These are phyloP conservation scores for Parietichytrium sp. DNA, from an alignment of 108 stramenopile genomes.

Conservation along the genomic window DNA sequence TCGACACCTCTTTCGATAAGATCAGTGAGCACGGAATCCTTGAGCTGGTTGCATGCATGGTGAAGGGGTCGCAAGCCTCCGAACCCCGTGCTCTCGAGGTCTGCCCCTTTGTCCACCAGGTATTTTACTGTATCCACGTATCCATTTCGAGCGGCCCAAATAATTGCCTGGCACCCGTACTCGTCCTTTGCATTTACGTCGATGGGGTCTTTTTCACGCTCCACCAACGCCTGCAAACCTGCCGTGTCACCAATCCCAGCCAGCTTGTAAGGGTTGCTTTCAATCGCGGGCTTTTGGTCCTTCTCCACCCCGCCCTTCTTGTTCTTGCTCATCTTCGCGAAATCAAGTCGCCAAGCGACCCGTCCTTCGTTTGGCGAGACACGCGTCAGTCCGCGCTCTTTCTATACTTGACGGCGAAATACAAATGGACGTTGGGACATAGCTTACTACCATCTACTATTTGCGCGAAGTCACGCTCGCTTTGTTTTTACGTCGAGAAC, in stretches of 20 bases:
- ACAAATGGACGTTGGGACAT: too few species aligned
- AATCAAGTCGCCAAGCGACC: too few species aligned
- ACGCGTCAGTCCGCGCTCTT: too few species aligned
- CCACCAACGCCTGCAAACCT: slow-evolving; percentile 34
- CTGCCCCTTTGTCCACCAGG: slow-evolving; percentile 37
- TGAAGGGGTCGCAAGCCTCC: slow-evolving; percentile 48
- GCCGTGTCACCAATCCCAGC: slow-evolving; percentile 44
- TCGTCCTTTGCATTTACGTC: slow-evolving; percentile 38
- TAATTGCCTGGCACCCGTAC: slow-evolving; percentile 40
- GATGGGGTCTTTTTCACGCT: slow-evolving; percentile 28
- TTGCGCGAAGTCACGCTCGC: too few species aligned
- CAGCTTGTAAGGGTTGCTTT: slow-evolving; percentile 47
- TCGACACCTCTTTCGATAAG: slow-evolving; percentile 25
- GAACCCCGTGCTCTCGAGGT: slow-evolving; percentile 38
- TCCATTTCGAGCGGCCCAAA: slow-evolving; percentile 44
- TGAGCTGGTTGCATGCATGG: slow-evolving; percentile 47
- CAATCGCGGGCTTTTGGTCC: slow-evolving; percentile 9
- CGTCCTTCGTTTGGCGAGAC: too few species aligned
- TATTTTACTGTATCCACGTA: slow-evolving; percentile 32
- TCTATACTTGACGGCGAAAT: too few species aligned
- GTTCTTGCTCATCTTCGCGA: slow-evolving; percentile 31
- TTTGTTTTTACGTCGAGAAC: too few species aligned
- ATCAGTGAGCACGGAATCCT: slow-evolving; percentile 16
- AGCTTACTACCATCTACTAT: too few species aligned
- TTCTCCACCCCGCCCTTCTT: slow-evolving; percentile 30